Conservation (phyloP, 2,329 filamentous ascomycete species). For the Colletotrichum graminicola region DNA sequence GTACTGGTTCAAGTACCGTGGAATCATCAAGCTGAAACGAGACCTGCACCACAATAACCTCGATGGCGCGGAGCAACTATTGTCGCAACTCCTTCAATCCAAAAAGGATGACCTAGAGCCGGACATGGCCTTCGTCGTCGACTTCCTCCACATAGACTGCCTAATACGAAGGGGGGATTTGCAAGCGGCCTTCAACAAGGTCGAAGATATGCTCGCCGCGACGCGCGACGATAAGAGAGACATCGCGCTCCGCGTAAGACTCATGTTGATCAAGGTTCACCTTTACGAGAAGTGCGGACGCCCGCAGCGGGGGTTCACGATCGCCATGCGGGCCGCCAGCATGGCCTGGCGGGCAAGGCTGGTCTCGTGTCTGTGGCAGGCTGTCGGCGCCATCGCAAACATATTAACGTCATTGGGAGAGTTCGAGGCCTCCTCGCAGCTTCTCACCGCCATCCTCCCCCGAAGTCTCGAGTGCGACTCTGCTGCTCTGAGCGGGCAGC, state of each 20-base stretch:
- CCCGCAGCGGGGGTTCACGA: slow-evolving; percentile 80
- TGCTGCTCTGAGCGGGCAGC: slow-evolving; percentile 69
- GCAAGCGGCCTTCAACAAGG: slow-evolving; percentile 60
- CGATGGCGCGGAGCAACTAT: slow-evolving; percentile 62
- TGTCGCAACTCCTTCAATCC: slow-evolving; percentile 66
- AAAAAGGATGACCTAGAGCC: slow-evolving; percentile 64
- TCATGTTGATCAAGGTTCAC: slow-evolving; percentile 79
- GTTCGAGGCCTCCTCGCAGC: slow-evolving; percentile 72
- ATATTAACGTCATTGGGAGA: slow-evolving; percentile 79
- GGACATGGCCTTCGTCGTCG: slow-evolving; percentile 64
- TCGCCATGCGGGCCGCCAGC: slow-evolving; percentile 80
- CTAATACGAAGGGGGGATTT: slow-evolving; percentile 63
- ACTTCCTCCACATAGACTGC: slow-evolving; percentile 65
- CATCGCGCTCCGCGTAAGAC: slow-evolving; percentile 74
- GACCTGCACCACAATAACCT: slow-evolving; percentile 70
- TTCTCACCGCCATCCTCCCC: slow-evolving; percentile 79
- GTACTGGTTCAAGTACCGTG: slow-evolving; percentile 76
- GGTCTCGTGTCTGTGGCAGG: slow-evolving; percentile 78
- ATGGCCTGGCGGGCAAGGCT: slow-evolving; percentile 78
- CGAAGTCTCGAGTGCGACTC: slow-evolving; percentile 81
- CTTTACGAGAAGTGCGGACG: slow-evolving; percentile 77
- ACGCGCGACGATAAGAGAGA: slow-evolving; percentile 62
- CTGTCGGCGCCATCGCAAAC: slow-evolving; percentile 74
- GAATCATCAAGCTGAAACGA: slow-evolving; percentile 73
- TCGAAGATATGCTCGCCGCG: slow-evolving; percentile 59